Base-by-base conservation (phyloP, 2,329 filamentous ascomycete genomes). In the Phialocephala sp. region DNA sequence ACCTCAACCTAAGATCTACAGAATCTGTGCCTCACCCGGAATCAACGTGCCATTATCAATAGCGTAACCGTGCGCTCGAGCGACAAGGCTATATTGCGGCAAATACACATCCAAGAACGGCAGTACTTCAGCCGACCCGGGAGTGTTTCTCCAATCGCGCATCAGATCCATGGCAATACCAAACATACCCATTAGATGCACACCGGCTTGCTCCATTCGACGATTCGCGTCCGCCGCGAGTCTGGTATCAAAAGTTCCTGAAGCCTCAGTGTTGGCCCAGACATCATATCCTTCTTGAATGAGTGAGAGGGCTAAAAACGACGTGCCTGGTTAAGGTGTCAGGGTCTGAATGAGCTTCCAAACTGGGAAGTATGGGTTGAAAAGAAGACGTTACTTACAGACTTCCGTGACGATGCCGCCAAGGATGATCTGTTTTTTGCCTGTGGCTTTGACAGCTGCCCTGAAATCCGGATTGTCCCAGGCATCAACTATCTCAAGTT, bases 401-500 rank as follows among this genome's bases (percentile, higher is more conserved):
- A 93, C 90, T 75, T 93, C 91, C 0, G 91, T 93, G 1, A 86
- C 84, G 72, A 93, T 91, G 8, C 91, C 90, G 2, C 82, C 89
- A 18, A 94, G 77, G 73, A 93, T 90, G 72, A 93, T 80, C 76
- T 93, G 91, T 36, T 83, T 87, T 76, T 87, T 88, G 65, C 85
- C 85, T 4, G 89, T 85, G 1, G 88, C 89, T 68, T 83, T 79
- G 67, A 93, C 82, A 1, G 91, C 90, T 1, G 80, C 81, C 41
- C 84, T 84, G 80, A 93, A 92, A 0, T 90, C 85, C 2, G 82
- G 71, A 71, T 91, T 92, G 74, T 93, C 91, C 91, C 89, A 92
- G 2, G 91, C 90, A 74, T 92, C 85, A 72, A 93, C 89, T 50
- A 14, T 9, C n/a, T 11, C 9, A 3, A 20, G 11, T 50, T 14